These are phyloP conservation scores for Auriculariales sp. DNA, from an alignment of 768 basidiomycete species.

Conservation along the genomic window DNA sequence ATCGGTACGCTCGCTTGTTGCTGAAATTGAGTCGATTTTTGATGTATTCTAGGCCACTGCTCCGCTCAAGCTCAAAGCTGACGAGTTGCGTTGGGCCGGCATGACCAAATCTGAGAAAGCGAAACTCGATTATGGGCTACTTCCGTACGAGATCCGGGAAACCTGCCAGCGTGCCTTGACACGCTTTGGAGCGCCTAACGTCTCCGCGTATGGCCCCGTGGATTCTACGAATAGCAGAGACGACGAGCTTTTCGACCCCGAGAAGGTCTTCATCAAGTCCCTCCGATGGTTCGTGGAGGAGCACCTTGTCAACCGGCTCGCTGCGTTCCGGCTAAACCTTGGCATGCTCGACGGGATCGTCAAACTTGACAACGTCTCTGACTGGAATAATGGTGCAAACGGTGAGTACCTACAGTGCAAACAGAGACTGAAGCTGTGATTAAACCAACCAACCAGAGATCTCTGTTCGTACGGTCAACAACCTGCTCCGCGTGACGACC, in stretches of 20 bases:
- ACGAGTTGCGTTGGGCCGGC: no score
- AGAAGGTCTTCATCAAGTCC: conserved; percentile 50
- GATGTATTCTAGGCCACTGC: neutral
- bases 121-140: conserved; percentile 52
- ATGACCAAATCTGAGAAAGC: no score
- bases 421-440: no score
- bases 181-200: conserved; percentile 41
- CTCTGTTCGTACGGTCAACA: conserved; percentile 43
- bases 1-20: conserved; percentile 28
- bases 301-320: conserved; percentile 51
- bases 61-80: no score
- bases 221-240: no score
- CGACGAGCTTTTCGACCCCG: conserved; percentile 59
- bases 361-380: conserved; percentile 45
- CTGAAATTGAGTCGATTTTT: neutral
- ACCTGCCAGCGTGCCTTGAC: conserved; percentile 51
- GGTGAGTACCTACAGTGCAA: conserved; percentile 39
- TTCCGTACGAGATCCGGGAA: conserved; percentile 78
- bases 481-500: conserved; percentile 79
- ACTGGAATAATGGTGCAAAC: conserved; percentile 60
- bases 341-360: conserved; percentile 73
- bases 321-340: conserved; percentile 47
- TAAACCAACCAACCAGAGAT: neutral
- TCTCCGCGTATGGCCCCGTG: no score
- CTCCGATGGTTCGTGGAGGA: conserved; percentile 58